Evolutionary conservation across 2,329 filamentous ascomycete species (phyloP).

Genomic region (Aspergillus udagawae): DNA sequence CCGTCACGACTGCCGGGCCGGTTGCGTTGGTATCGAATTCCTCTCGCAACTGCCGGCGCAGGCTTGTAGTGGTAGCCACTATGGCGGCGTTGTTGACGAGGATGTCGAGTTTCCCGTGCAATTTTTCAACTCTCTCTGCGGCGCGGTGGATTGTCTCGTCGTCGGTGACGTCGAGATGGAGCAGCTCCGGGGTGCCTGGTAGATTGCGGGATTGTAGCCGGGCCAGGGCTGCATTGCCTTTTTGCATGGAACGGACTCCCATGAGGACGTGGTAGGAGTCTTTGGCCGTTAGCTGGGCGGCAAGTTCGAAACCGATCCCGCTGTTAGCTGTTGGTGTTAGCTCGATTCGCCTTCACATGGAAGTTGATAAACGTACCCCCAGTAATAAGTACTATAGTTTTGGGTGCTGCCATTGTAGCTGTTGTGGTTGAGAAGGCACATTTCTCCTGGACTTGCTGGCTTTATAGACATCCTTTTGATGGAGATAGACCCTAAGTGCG

Average conservation of each 20-base stretch:
- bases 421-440: no score
- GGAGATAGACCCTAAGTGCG: no score
- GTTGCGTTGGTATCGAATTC: slow-evolving; percentile 36
- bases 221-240: slow-evolving; percentile 29
- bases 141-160: slow-evolving; percentile 28
- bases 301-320: slow-evolving; percentile 31
- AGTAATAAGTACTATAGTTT: slow-evolving; percentile 1
- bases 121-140: slow-evolving; percentile 6
- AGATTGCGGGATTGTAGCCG: slow-evolving; percentile 23
- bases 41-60: slow-evolving; percentile 5
- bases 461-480: no score
- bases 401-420: background rate
- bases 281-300: slow-evolving; percentile 22
- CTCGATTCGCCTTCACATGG: background rate
- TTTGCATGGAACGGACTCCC: slow-evolving; percentile 28
- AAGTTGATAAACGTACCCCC: background rate
- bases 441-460: no score
- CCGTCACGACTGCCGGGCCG: slow-evolving; percentile 30
- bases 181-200: slow-evolving; percentile 23
- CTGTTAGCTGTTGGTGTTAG: slow-evolving; percentile 1
- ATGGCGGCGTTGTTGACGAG: slow-evolving; percentile 27
- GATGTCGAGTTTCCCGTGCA: slow-evolving; percentile 19
- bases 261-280: slow-evolving; percentile 36
- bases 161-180: slow-evolving; percentile 33
- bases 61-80: background rate